Evolutionary conservation across 148 eudicot species (phyloP).

Genomic region (Limonium bicolor): DNA sequence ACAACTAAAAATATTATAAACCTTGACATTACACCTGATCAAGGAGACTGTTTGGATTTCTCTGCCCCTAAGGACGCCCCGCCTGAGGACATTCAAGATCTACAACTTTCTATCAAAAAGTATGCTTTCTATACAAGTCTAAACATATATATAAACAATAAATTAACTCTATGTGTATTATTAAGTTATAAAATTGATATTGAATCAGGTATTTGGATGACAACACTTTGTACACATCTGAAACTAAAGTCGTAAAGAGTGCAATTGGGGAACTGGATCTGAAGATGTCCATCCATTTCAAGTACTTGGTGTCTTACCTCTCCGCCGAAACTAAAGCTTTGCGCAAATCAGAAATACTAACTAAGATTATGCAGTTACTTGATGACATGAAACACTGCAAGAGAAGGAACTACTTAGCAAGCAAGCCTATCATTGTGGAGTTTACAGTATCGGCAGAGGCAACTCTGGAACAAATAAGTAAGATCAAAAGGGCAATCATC

Average conservation of each 20-base stretch:
- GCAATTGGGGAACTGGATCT: background rate
- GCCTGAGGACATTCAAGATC: background rate
- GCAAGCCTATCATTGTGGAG: background rate
- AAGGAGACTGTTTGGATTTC: constrained; percentile 1
- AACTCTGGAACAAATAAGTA: background rate
- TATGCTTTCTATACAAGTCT: too few species aligned
- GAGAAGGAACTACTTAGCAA: background rate
- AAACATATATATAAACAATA: too few species aligned
- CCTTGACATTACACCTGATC: background rate
- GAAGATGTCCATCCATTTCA: constrained; percentile 1
- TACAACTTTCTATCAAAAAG: background rate
- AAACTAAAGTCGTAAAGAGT: constrained; percentile 1
- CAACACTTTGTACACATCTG: background rate
- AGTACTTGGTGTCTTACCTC: constrained; percentile 3
- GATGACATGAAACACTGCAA: background rate
- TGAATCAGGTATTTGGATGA: background rate
- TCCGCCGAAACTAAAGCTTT: background rate
- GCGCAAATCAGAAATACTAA: background rate
- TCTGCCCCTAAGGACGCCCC: too few species aligned
- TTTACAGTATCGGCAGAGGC: too few species aligned
- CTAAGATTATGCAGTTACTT: background rate
- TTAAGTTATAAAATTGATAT: background rate
- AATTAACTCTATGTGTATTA: too few species aligned
- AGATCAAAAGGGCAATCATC: background rate
- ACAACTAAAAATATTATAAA: constrained; percentile 1